Conservation (phyloP, 306 rosid species). For the Myrica gale region DNA sequence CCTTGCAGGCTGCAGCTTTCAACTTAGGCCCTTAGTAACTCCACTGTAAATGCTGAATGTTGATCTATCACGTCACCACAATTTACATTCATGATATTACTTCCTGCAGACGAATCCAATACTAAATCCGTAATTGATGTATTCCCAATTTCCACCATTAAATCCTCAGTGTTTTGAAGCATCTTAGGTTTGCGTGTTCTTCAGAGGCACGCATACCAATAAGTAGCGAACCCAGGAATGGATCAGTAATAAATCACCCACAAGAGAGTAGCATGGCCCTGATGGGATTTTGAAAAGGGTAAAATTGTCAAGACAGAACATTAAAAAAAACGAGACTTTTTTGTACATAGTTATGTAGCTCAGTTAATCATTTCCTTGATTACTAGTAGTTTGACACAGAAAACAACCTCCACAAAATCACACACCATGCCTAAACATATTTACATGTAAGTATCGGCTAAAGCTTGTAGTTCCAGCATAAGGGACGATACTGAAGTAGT, state of each 20-base stretch:
- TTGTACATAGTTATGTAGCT: background rate
- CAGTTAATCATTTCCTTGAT: background rate
- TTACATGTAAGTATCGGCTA: slow-evolving; percentile 18
- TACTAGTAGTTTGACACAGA: background rate
- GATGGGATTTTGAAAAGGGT: background rate
- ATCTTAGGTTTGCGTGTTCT: too few species aligned
- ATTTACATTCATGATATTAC: background rate
- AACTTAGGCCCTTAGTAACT: background rate
- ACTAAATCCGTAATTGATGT: background rate
- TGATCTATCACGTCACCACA: background rate
- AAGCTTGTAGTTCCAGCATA: slow-evolving; percentile 1
- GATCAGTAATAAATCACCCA: too few species aligned
- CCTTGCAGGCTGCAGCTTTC: background rate
- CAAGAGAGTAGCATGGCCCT: background rate
- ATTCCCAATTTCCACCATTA: too few species aligned
- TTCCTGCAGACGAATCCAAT: background rate
- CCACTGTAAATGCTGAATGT: background rate
- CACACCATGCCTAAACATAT: slow-evolving; percentile 7
- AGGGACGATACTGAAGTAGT: background rate
- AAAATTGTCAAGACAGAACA: background rate
- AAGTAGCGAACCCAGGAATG: too few species aligned
- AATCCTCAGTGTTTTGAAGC: too few species aligned
- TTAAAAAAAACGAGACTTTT: background rate
- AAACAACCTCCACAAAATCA: background rate
- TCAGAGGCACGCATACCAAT: too few species aligned